Evolutionary conservation across 2,329 filamentous ascomycete species (phyloP).

Genomic region (Fusarium bulbicola): DNA sequence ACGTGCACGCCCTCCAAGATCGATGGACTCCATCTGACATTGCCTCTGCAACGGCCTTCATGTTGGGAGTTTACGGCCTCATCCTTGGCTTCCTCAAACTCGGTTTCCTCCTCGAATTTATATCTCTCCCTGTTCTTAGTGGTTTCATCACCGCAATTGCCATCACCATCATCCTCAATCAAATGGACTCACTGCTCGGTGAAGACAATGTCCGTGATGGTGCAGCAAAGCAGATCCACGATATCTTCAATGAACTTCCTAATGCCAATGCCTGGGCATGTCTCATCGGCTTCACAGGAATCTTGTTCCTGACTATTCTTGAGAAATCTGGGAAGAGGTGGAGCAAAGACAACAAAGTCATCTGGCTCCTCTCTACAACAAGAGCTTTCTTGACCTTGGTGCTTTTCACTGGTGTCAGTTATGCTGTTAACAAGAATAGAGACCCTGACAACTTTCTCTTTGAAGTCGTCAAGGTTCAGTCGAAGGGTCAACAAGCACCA

Average conservation of each 20-base stretch:
- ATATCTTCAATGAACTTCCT: conserved; percentile 65
- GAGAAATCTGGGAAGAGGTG: conserved; percentile 67
- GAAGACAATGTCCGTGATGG: conserved; percentile 59
- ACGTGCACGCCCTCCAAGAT: conserved; percentile 60
- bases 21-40: conserved; percentile 65
- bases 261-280: conserved; percentile 66
- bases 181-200: conserved; percentile 69
- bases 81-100: conserved; percentile 69
- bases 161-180: conserved; percentile 72
- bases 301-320: conserved; percentile 64
- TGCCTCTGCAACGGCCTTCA: conserved; percentile 68
- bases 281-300: conserved; percentile 66
- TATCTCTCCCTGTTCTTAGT: conserved; percentile 70
- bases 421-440: conserved; percentile 65
- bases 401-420: conserved; percentile 71
- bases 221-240: conserved; percentile 66
- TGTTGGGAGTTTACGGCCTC: conserved; percentile 69
- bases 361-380: conserved; percentile 68
- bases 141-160: conserved; percentile 74
- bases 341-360: conserved; percentile 64
- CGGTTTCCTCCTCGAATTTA: conserved; percentile 72
- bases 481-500: conserved; percentile 62
- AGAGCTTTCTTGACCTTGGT: conserved; percentile 68
- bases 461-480: conserved; percentile 65
- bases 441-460: conserved; percentile 57